These are phyloP conservation scores for Colletotrichum camelliae DNA, from an alignment of 2,329 filamentous ascomycete species.

Conservation along the genomic window DNA sequence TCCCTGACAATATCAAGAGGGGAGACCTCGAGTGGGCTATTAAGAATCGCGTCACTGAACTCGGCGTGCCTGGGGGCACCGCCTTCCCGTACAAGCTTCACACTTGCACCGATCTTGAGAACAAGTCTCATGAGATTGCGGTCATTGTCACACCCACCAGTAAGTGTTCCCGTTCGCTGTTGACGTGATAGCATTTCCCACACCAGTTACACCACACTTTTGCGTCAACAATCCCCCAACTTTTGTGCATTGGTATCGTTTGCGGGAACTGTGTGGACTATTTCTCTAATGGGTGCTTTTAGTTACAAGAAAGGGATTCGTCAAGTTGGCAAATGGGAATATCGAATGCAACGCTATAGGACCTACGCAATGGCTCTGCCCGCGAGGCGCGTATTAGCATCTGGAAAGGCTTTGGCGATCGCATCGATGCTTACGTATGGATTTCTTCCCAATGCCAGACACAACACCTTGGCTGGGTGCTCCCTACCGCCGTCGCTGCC, in stretches of 20 bases:
- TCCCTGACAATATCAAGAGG: not conserved
- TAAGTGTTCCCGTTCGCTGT: fast-evolving
- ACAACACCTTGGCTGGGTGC: not conserved
- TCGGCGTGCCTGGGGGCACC: not conserved
- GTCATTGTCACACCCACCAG: not conserved
- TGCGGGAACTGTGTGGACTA: not conserved
- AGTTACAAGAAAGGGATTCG: not conserved
- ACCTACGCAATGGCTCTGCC: not conserved
- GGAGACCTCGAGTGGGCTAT: not conserved
- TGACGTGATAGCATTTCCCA: fast-evolving
- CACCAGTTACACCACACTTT: not conserved
- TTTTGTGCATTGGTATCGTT: not conserved
- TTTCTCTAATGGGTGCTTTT: not conserved
- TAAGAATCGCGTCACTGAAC: not conserved
- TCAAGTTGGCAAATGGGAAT: not conserved
- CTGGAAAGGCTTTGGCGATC: not conserved
- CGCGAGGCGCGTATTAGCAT: not conserved
- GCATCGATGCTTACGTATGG: fast-evolving
- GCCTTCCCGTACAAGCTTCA: not conserved
- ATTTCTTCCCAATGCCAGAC: fast-evolving
- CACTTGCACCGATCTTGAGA: not conserved
- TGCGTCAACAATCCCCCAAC: not conserved
- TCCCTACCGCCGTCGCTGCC: not conserved
- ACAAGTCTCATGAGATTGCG: not conserved
- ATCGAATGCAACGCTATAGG: not conserved